Base-by-base conservation (phyloP, 352 stramenopile species). In the Ophiocytium majus region DNA sequence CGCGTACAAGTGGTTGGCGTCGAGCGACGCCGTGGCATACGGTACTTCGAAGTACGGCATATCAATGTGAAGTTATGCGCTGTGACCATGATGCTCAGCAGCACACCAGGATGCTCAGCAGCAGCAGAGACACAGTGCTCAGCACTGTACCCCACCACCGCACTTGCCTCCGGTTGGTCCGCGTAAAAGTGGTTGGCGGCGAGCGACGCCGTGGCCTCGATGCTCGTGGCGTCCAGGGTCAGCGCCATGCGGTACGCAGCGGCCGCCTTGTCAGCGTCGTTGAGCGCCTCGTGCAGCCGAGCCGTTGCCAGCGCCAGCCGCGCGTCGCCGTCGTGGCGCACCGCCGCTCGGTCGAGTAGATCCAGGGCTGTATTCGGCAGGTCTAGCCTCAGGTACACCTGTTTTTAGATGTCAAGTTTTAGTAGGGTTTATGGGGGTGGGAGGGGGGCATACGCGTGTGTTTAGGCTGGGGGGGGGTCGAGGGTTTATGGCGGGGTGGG, bases 121-220 rank as follows among this genome's bases (percentile, higher is more conserved):
- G n/a, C n/a, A n/a, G n/a, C n/a, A n/a, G n/a, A n/a, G n/a, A n/a
- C n/a, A n/a, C n/a, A n/a, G n/a, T n/a, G n/a, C n/a, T n/a, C n/a
- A n/a, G n/a, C n/a, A n/a, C n/a, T n/a, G n/a, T n/a, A n/a, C n/a
- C n/a, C n/a, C n/a, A n/a, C n/a, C n/a, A n/a, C n/a, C n/a, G n/a
- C n/a, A n/a, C 37, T 74, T 17, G 83, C 64, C 84, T 89, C 86
- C 49, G 86, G 86, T 49, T 86, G 76, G 57, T 89, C 86, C 63
- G 71, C 34, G 92, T 98, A 98, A 83, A 98, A 98, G 90, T 95
- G 93, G 87, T 98, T 95, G 79, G 94, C 94, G 36, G 94, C 95
- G 9, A 98, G 88, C 83, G 93, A 97, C 66, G 95, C 94, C 78
- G 97, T 95, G 9, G 93, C 93, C 87, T 98, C 94, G 57, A 97